phyloP scores from a whole-genome alignment of 2,329 filamentous ascomycete species.

The Taxawa tesnikishii region DNA sequence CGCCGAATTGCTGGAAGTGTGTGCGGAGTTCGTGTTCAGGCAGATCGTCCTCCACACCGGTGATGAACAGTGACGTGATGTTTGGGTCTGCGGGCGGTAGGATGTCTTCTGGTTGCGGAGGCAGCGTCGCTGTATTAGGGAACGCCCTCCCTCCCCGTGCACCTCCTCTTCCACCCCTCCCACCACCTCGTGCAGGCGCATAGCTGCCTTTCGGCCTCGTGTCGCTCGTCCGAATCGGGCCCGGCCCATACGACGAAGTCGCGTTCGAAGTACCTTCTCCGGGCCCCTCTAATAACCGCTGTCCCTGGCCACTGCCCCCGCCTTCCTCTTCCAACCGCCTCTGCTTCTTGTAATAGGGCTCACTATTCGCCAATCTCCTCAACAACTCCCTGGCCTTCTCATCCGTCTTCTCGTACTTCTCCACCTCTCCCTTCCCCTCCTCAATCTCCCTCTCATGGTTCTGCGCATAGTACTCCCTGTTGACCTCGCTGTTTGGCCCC shows the following conservation, averaged over 20 bases:
- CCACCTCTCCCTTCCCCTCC: slow-evolving; percentile 66
- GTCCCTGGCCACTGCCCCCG: slow-evolving; percentile 24
- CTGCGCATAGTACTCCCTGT: slow-evolving; percentile 94
- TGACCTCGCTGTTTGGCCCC: slow-evolving; percentile 82
- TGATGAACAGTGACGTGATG: slow-evolving; percentile 88
- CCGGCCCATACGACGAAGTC: slow-evolving; percentile 34
- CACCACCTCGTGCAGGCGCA: slow-evolving; percentile 17
- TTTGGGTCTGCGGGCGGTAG: slow-evolving; percentile 70
- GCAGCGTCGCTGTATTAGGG: slow-evolving; percentile 58
- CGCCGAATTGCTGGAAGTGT: slow-evolving; percentile 80
- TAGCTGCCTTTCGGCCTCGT: slow-evolving; percentile 22
- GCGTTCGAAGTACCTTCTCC: slow-evolving; percentile 17
- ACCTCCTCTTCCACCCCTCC: slow-evolving; percentile 31
- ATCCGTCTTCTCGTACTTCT: slow-evolving; percentile 93
- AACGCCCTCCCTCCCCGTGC: slow-evolving; percentile 44
- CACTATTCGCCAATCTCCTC: slow-evolving; percentile 73
- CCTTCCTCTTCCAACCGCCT: slow-evolving; percentile 54
- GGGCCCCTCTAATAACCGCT: slow-evolving; percentile 29
- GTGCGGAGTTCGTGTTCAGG: slow-evolving; percentile 84
- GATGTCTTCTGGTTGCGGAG: slow-evolving; percentile 75
- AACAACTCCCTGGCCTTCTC: slow-evolving; percentile 89
- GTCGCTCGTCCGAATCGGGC: slow-evolving; percentile 67
- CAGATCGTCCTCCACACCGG: slow-evolving; percentile 89
- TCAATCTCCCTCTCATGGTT: slow-evolving; percentile 94
- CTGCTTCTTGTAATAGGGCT: slow-evolving; percentile 90